Base-by-base conservation (phyloP, 2,329 filamentous ascomycete species). In the Exophiala dermatitidis region DNA sequence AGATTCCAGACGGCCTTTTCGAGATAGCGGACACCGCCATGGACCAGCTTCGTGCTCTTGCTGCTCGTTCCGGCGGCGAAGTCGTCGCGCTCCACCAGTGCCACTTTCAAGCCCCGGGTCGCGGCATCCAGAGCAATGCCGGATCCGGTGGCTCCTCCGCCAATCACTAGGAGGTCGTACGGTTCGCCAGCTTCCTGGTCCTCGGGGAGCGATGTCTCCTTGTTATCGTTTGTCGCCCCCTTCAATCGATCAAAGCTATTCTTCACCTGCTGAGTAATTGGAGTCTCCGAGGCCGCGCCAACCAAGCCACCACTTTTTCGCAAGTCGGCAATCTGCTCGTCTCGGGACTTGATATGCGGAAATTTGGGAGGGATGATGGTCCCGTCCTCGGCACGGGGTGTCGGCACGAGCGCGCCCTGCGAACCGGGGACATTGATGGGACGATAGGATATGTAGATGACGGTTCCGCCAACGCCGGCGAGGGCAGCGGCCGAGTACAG, bases 1-100 rank as follows among this genome's bases (percentile, higher is more conserved):
- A 91, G 74, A 68, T 90, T 86, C 83, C 84, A 89, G 46, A 93
- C 82, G 50, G 87, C 87, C 75, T 93, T 93, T 69, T 93, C 88
- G 54, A 93, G 76, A 67, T 91, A 93, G 61, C 87, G 81, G 55
- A 93, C 88, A 65, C 87, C 87, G 62, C 87, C 87, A 70, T 93
- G 87, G 12, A 93, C 88, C 49, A 93, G 77, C 72, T 93, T 93
- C 46, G 87, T 93, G 72, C 85, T 90, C 74, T 91, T 91, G 69
- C 85, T 88, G 73, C 85, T 90, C 38, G 87, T 91, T 31, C 88
- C 87, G 58, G 84, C 79, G 63, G 84, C 84, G 68, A 91, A 93
- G 70, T 93, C 87, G 68, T 91, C 88, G 57, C 86, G 78, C 72
- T 93, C 87, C 10, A 93, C 85, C 47, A 90, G 72, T 8, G 88